A percentile compares a stretch with the other conserved stretches of the same genome.
Evolutionary conservation across 2,329 filamentous ascomycete genomes (phyloP).

Genomic region (Fusarium ambrosium): DNA sequence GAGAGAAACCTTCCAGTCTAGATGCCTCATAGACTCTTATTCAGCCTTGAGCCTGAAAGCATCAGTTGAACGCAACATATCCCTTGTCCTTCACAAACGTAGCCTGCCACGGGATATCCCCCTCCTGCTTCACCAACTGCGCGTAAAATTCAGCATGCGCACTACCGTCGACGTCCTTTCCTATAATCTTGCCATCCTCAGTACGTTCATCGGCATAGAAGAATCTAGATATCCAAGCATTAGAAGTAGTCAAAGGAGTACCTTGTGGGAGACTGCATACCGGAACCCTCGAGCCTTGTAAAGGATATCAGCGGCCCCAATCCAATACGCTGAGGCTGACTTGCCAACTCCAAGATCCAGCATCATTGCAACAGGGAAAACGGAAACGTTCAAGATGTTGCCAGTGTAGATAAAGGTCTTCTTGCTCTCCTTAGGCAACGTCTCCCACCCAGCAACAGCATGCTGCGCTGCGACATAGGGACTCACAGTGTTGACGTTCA

Average conservation of each 20-base stretch:
- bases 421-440: background rate
- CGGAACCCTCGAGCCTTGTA: conserved; percentile 13
- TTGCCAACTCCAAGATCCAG: conserved; percentile 22
- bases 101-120: background rate
- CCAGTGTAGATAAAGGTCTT: conserved; percentile 14
- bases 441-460: conserved; percentile 4
- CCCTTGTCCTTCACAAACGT: background rate
- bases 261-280: background rate
- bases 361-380: background rate
- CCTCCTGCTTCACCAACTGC: background rate
- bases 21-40: background rate
- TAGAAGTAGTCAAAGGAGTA: background rate
- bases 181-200: background rate
- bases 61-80: background rate
- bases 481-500: conserved; percentile 12
- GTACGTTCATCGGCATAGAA: background rate
- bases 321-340: conserved; percentile 2
- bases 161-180: background rate
- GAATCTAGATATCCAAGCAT: background rate
- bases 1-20: background rate
- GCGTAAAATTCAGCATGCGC: background rate
- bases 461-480: conserved; percentile 20
- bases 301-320: background rate
- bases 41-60: no score
- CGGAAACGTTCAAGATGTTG: conserved; percentile 3